Base-by-base conservation (phyloP, 1,284 basidiomycete genomes). In the Marasmius oreades region DNA sequence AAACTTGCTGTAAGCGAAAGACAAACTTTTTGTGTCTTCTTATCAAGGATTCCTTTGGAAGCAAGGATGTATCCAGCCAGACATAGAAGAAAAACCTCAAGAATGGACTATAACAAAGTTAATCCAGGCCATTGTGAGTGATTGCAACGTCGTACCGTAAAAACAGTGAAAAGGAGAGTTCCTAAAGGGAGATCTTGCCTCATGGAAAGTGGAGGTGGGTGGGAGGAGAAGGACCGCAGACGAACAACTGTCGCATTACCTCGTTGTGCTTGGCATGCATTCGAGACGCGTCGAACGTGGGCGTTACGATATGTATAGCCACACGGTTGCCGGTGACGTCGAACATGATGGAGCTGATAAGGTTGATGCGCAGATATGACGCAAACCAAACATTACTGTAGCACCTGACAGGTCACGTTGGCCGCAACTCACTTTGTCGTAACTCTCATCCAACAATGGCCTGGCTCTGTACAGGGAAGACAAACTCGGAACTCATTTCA, bases 51-150 rank as follows among this genome's bases (percentile, higher is more conserved):
- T 33, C 91, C 92, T 23, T 81, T 79, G 47, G 77, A 72, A 1
- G 95, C 92, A 43, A 97, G 85, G 22, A 88, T 74, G 71, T 92
- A 97, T 1, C 95, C 95, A 1, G 92, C 89, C 1, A 91, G 68
- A 73, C 93, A 95, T 64, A 95, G 75, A 46, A 97, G 67, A 67
- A 95, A 92, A 56, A 97, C 95, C 71, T 96, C 87, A 47, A 92
- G 75, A 62, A 97, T 95, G 20, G 93, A 93, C 92, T 94, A 60
- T 12, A 51, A n/a, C 44, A 34, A 28, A 14, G 34, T 23, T 34
- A 33, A 42, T 33, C n/a, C n/a, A n/a, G n/a, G n/a, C n/a, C n/a
- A n/a, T n/a, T n/a, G n/a, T n/a, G n/a, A n/a, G n/a, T n/a, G n/a
- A n/a, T n/a, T n/a, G n/a, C n/a, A n/a, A n/a, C n/a, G n/a, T n/a